phyloP scores from a whole-genome alignment of 1,139 yeast species.

The Pichia sp. region DNA sequence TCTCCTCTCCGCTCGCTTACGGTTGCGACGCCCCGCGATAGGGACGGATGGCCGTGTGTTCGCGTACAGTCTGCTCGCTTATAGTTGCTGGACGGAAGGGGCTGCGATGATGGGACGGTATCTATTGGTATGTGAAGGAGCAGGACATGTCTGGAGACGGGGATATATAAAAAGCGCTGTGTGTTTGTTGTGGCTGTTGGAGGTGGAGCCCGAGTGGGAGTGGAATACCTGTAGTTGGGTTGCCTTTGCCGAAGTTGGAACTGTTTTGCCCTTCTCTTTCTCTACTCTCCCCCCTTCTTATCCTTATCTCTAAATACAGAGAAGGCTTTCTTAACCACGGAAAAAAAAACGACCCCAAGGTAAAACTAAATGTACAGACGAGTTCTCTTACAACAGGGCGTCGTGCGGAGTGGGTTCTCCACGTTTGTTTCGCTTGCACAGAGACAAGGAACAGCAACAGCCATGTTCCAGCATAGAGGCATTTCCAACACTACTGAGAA shows the following conservation, averaged over 20 bases:
- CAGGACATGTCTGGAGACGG: too few relatives aligned
- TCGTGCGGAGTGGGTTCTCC: not conserved
- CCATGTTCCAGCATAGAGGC: not conserved
- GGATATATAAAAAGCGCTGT: not conserved
- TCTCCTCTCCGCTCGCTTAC: not conserved
- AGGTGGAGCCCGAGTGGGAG: too few relatives aligned
- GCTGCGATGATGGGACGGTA: not conserved
- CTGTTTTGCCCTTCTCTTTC: too few relatives aligned
- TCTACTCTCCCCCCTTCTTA: too few relatives aligned
- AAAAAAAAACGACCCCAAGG: not conserved
- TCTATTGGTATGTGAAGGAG: not conserved
- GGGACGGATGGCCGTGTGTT: not conserved
- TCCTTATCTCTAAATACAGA: too few relatives aligned
- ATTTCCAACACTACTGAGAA: slow-evolving; percentile 13
- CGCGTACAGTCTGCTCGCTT: slow-evolving; percentile 5
- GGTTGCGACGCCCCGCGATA: not conserved
- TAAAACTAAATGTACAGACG: slow-evolving; percentile 2
- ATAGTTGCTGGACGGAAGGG: not conserved
- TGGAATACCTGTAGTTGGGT: too few relatives aligned
- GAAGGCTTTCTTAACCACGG: not conserved
- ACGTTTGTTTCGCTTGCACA: not conserved
- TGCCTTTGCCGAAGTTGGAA: too few relatives aligned
- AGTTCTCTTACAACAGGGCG: not conserved
- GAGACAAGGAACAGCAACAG: not conserved
- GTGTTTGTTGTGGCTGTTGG: not conserved